Percentiles rank a stretch among this genome's conserved stretches.
These are phyloP conservation scores for Colletotrichum siamense DNA, from an alignment of 2,329 filamentous ascomycete species.

Conservation along the genomic window DNA sequence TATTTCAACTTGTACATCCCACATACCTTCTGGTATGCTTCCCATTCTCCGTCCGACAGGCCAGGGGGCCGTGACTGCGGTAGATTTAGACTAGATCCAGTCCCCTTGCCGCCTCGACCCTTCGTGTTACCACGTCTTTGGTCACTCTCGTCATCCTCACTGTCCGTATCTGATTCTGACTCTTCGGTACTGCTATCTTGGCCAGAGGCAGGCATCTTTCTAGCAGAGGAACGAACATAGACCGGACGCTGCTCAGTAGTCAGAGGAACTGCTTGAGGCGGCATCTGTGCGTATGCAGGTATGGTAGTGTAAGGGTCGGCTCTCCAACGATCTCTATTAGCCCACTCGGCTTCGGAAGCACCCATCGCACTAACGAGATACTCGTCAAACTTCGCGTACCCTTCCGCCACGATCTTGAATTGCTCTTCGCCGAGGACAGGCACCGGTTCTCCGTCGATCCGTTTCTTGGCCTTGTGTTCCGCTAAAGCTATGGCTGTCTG, in stretches of 20 bases:
- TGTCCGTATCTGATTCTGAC: background rate
- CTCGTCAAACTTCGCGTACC: background rate
- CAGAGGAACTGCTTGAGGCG: background rate
- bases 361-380: background rate
- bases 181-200: background rate
- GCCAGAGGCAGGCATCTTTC: background rate
- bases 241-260: background rate
- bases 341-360: background rate
- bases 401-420: background rate
- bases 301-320: background rate
- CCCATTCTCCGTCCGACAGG: background rate
- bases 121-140: background rate
- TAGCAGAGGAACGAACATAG: background rate
- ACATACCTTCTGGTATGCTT: background rate
- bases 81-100: fast-evolving
- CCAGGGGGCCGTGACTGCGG: background rate
- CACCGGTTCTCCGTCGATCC: background rate
- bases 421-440: background rate
- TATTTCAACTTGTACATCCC: background rate
- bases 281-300: background rate
- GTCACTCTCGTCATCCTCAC: background rate
- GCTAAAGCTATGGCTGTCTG: slow-evolving; percentile 27
- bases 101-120: background rate
- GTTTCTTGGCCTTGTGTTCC: slow-evolving; percentile 6
- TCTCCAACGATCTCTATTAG: background rate